Evolutionary conservation across 331 rosid species (phyloP).

Genomic region (Erythrophleum ivorense): DNA sequence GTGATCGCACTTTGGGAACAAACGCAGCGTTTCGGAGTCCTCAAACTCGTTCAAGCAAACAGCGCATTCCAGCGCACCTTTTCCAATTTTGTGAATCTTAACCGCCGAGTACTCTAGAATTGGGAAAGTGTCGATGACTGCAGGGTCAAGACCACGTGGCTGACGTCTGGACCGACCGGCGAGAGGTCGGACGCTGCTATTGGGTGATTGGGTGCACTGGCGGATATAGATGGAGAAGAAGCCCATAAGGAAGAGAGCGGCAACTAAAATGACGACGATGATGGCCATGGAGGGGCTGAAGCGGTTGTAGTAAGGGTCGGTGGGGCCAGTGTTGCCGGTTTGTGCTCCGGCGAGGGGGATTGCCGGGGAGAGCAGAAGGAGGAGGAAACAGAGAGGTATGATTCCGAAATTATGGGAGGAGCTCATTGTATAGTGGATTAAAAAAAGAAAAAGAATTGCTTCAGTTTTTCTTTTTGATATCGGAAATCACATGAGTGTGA

Average conservation of each 20-base stretch:
- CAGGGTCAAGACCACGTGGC: slow-evolving; percentile 67
- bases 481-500: background rate
- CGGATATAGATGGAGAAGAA: slow-evolving; percentile 88
- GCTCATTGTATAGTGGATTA: slow-evolving; percentile 4
- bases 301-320: slow-evolving; percentile 21
- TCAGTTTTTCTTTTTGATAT: no score
- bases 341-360: slow-evolving; percentile 45
- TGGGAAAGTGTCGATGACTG: slow-evolving; percentile 68
- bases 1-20: slow-evolving; percentile 92
- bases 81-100: slow-evolving; percentile 71
- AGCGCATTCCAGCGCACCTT: slow-evolving; percentile 81
- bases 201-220: slow-evolving; percentile 46
- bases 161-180: slow-evolving; percentile 44
- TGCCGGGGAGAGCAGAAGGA: slow-evolving; percentile 25
- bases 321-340: background rate
- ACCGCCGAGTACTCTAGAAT: slow-evolving; percentile 69
- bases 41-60: slow-evolving; percentile 87
- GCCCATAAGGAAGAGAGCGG: slow-evolving; percentile 79
- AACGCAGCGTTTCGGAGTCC: slow-evolving; percentile 82
- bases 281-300: slow-evolving; percentile 72
- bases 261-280: slow-evolving; percentile 62
- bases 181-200: slow-evolving; percentile 6
- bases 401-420: no score
- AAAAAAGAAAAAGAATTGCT: no score
- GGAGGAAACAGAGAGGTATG: background rate